Evolutionary conservation across 306 rosid species (phyloP), one percentile per base, ranked within the genome.

Genomic region (Vigna reflexopilosa): DNA sequence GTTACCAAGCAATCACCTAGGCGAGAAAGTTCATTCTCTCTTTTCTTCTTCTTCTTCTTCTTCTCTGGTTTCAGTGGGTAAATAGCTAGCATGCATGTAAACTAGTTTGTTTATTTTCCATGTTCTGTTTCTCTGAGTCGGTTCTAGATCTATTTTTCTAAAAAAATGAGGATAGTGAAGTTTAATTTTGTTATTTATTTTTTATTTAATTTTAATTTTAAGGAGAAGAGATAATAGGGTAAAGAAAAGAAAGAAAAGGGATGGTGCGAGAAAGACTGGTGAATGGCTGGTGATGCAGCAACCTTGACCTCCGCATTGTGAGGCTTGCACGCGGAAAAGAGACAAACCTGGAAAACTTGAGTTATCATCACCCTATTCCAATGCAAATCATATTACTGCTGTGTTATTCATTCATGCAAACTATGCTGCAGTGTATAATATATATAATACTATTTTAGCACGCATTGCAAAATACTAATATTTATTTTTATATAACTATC

Each of bases 241-340:
- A 2, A 26, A 59, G 68, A 20, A 55, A 61, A 62, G 61, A 2
- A 26, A 59, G 69, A 20, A 55, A 61, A 62, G 61, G 2, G 16
- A 63, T 34, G 80, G 80, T 71, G 74, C 36, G 72, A 74, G 85
- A 73, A 82, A 44, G 54, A 63, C 20, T 56, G 38, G 68, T 4
- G 28, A 51, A 59, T 85, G 87, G 84, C 56, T 86, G 92, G 89
- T 73, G 68, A 79, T 40, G 86, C 83, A 75, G 85, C 16, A 52
- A 64, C 86, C 82, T 84, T 30, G 87, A 88, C 72, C 82, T 81
- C 89, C 91, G 89, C 76, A 72, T 64, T 84, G 87, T 56, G 71
- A 84, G 94, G 93, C 72, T 68, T 89, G 71, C 82, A 74, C 26
- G 55, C 67, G 47, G 74, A 75, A 68, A 57, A 61, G 66, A 68